These are phyloP conservation scores for Pleurotus pulmonarius DNA, from an alignment of 768 basidiomycete genomes.

Conservation along the genomic window DNA sequence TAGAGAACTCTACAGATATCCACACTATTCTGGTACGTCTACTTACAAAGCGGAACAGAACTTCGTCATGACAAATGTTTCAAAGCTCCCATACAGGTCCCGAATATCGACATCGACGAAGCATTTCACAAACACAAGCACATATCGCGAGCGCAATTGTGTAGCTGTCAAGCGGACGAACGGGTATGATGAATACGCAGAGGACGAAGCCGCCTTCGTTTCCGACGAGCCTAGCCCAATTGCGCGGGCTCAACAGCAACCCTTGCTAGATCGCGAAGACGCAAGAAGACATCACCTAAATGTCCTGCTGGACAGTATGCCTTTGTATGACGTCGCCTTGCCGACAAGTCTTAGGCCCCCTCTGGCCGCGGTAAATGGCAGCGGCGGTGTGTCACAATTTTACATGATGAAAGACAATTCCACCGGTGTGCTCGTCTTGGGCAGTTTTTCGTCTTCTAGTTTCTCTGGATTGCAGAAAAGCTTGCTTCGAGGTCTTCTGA, in stretches of 20 bases:
- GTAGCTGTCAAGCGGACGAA: constrained; percentile 45
- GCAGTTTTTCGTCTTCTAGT: constrained; percentile 49
- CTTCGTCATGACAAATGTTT: neutral
- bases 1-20: constrained; percentile 28
- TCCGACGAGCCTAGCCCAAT: constrained; percentile 17
- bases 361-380: constrained; percentile 33
- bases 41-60: neutral
- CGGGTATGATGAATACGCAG: constrained; percentile 33
- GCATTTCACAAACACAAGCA: constrained; percentile 44
- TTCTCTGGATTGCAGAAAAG: constrained; percentile 37
- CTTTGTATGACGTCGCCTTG: constrained; percentile 39
- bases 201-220: constrained; percentile 4
- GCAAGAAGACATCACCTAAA: constrained; percentile 38
- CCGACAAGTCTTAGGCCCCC: constrained; percentile 36
- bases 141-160: constrained; percentile 53
- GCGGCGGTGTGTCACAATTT: constrained; percentile 42
- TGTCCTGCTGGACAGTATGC: constrained; percentile 43
- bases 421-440: constrained; percentile 49
- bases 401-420: constrained; percentile 45
- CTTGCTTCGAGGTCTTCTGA: constrained; percentile 42
- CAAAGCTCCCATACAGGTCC: constrained; percentile 55
- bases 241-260: constrained; percentile 37
- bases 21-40: constrained; percentile 43
- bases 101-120: constrained; percentile 41
- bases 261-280: constrained; percentile 21